Conservation (phyloP, 495 filamentous ascomycete species). For the Aspergillus nidulans region DNA sequence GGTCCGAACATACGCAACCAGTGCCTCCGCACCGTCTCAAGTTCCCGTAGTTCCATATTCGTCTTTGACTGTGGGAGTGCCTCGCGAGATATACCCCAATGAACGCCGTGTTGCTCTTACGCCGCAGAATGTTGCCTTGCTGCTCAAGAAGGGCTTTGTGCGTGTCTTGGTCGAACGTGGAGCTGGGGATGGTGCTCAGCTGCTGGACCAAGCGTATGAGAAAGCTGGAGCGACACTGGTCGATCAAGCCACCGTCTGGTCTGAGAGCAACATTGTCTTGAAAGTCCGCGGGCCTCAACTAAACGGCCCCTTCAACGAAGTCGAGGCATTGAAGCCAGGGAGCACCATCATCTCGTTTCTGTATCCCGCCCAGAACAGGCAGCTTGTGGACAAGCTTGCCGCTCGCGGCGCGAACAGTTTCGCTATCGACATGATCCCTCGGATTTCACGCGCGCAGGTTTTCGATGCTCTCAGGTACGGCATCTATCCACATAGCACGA, state of each 20-base stretch:
- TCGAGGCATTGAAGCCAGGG: conserved; percentile 55
- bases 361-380: conserved; percentile 67
- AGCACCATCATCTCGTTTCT: conserved; percentile 70
- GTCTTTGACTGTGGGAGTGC: conserved; percentile 64
- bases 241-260: conserved; percentile 58
- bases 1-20: conserved; percentile 25
- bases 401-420: conserved; percentile 61
- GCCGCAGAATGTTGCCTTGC: conserved; percentile 68
- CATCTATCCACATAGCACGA: neutral
- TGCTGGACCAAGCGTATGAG: conserved; percentile 66
- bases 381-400: conserved; percentile 63
- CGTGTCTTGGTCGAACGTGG: conserved; percentile 70
- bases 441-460: conserved; percentile 74
- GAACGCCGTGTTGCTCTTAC: conserved; percentile 78
- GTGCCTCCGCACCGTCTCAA: conserved; percentile 35
- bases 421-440: conserved; percentile 81
- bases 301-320: conserved; percentile 50
- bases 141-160: conserved; percentile 75
- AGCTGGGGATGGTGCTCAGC: conserved; percentile 68
- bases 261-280: conserved; percentile 66
- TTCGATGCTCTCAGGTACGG: conserved; percentile 65
- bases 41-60: conserved; percentile 62
- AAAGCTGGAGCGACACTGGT: conserved; percentile 68
- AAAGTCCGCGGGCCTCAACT: conserved; percentile 69
- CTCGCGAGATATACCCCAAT: conserved; percentile 62